Base-by-base conservation (phyloP, 345 rosid genomes). In the Hibiscus trionum region DNA sequence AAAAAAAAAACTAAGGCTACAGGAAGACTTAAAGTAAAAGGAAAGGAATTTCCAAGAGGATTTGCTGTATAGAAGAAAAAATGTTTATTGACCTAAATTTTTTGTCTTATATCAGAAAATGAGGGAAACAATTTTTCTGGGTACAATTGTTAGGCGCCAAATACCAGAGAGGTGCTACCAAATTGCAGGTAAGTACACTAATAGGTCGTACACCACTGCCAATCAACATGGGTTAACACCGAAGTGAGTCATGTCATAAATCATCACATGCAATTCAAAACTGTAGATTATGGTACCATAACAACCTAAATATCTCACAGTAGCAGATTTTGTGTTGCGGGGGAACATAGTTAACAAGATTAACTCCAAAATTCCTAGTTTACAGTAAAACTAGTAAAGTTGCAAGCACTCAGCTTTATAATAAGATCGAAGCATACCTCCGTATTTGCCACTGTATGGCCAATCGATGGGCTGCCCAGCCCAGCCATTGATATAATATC, bases 401-500 rank as follows among this genome's bases (percentile, higher is more conserved):
- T 37, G 5, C 14, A 60, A 24, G 64, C 59, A 75, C 15, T n/a
- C 11, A 46, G 21, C 31, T 79, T 35, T 50, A 52, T 37, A 27
- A 33, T 16, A 46, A 63, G 16, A 46, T 16, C 69, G 44, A 70
- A 47, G 26, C 27, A 58, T 88, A 95, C 99, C 93, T 90, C 99
- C 49, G 79, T 77, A 78, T 77, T 92, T 77, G 97, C 88, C 56
- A 95, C 86, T 17, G 99, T 90, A 80, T 95, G 93, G 77, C 99
- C 99, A 67, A 95, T 95, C 55, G 97, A 82, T 79, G 99, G 97
- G 70, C 62, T 72, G 69, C 88, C 52, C 87, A 95, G 70, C 83
- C 99, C 97, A 68, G 99, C 96, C 84, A 95, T 80, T 24, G 96
- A 95, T 77, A 95, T 82, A 3, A 95, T 92, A 79, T 95, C 99